Percentiles rank a stretch among this genome's conserved stretches.
phyloP scores from a whole-genome alignment of 2,329 filamentous ascomycete genomes.

The Stemphylium lycopersici region DNA sequence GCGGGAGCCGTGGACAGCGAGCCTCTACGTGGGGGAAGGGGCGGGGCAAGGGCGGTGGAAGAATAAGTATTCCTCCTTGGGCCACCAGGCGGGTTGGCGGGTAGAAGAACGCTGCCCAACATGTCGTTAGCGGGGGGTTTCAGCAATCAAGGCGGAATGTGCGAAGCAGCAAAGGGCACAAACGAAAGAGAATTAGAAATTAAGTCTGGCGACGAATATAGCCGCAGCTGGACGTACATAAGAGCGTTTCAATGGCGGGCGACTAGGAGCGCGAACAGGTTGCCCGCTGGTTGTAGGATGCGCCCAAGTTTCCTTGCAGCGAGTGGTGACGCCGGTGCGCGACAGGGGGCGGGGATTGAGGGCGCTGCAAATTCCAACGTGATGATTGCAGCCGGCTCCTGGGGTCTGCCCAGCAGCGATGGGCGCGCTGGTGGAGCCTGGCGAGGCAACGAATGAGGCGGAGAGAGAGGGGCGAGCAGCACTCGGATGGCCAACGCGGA shows the following conservation, averaged over 20 bases:
- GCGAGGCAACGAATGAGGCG: slow-evolving; percentile 20
- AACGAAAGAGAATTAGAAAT: slow-evolving; percentile 22
- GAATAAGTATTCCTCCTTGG: slow-evolving; percentile 28
- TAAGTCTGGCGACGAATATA: slow-evolving; percentile 32
- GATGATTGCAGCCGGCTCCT: slow-evolving; percentile 18
- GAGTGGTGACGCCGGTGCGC: slow-evolving; percentile 18
- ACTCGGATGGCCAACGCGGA: neutral
- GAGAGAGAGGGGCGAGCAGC: neutral
- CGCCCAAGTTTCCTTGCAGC: slow-evolving; percentile 25
- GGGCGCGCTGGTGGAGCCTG: slow-evolving; percentile 7
- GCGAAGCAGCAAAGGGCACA: slow-evolving; percentile 14
- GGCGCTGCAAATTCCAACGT: slow-evolving; percentile 17
- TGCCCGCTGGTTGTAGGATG: slow-evolving; percentile 22
- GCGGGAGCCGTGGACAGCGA: slow-evolving; percentile 29
- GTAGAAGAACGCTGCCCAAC: slow-evolving; percentile 44
- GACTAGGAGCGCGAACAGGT: slow-evolving; percentile 18
- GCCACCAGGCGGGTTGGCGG: slow-evolving; percentile 27
- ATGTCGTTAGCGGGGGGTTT: slow-evolving; percentile 34
- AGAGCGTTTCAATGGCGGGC: slow-evolving; percentile 19
- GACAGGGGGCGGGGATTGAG: slow-evolving; percentile 14
- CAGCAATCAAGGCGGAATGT: slow-evolving; percentile 7
- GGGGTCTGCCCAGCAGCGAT: slow-evolving; percentile 18
- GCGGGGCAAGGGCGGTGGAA: slow-evolving; percentile 24
- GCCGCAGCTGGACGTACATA: slow-evolving; percentile 45
- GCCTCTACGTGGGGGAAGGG: slow-evolving; percentile 35